Conservation (phyloP, 2,329 filamentous ascomycete species). For the Acarospora socialis region DNA sequence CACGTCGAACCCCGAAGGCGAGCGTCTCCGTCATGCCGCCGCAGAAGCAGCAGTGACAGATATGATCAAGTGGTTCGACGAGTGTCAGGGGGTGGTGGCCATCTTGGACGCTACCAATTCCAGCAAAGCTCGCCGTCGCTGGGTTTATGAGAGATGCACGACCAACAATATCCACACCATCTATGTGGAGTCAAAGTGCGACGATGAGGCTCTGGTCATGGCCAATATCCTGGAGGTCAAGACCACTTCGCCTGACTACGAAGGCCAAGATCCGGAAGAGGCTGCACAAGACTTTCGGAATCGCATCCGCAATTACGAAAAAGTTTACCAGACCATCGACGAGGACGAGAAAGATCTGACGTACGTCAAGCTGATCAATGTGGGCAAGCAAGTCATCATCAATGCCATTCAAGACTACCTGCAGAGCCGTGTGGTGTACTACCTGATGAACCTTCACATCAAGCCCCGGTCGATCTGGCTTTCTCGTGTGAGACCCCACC, state of each 20-base stretch:
- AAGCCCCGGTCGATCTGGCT: slow-evolving; percentile 93
- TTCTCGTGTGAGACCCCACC: slow-evolving; percentile 54
- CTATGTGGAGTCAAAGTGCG: slow-evolving; percentile 94
- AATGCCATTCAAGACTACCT: slow-evolving; percentile 95
- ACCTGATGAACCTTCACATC: slow-evolving; percentile 97
- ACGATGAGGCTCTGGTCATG: slow-evolving; percentile 93
- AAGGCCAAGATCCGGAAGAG: slow-evolving; percentile 81
- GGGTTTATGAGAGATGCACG: slow-evolving; percentile 72
- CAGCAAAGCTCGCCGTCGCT: slow-evolving; percentile 74
- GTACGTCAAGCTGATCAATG: slow-evolving; percentile 94
- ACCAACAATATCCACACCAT: slow-evolving; percentile 72
- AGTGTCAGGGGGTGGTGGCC: slow-evolving; percentile 65
- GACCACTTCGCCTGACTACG: slow-evolving; percentile 88
- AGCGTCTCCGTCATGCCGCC: slow-evolving; percentile 72
- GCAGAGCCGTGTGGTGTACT: slow-evolving; percentile 92
- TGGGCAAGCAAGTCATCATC: slow-evolving; percentile 92
- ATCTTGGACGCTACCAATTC: slow-evolving; percentile 96
- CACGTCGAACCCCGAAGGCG: slow-evolving; percentile 74
- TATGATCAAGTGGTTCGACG: slow-evolving; percentile 85
- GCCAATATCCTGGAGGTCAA: slow-evolving; percentile 97
- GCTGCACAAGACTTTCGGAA: slow-evolving; percentile 87
- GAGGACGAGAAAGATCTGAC: slow-evolving; percentile 77
- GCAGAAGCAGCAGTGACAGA: slow-evolving; percentile 84
- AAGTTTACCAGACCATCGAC: slow-evolving; percentile 87
- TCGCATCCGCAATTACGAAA: slow-evolving; percentile 93